Evolutionary conservation across 1,284 basidiomycete genomes (phyloP).

Genomic region (Inonotus obliquus): DNA sequence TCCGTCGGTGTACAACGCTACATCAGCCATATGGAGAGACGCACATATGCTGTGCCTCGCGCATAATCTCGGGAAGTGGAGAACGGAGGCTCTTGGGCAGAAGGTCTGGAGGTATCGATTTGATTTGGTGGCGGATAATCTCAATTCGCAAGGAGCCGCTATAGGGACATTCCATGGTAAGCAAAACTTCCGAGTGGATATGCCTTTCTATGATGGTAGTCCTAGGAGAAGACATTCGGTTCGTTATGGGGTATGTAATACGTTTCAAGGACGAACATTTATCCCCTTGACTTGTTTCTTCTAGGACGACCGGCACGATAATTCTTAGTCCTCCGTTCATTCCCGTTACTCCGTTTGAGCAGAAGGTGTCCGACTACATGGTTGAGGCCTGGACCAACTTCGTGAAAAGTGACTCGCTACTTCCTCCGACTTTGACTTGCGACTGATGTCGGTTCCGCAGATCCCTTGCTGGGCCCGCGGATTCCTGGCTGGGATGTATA

Average conservation of each 20-base stretch:
- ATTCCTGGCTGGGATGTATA: constrained; percentile 27
- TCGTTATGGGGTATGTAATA: constrained; percentile 37
- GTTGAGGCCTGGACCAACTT: constrained; percentile 44
- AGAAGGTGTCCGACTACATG: constrained; percentile 37
- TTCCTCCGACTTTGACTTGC: background rate
- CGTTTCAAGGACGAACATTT: background rate
- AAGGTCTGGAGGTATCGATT: constrained; percentile 42
- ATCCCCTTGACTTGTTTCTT: background rate
- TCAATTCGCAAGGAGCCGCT: constrained; percentile 36
- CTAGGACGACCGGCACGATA: constrained; percentile 22
- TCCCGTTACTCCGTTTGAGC: constrained; percentile 35
- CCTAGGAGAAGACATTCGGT: constrained; percentile 33
- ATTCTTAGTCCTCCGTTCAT: constrained; percentile 25
- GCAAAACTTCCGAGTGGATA: background rate
- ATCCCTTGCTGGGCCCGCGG: constrained; percentile 27
- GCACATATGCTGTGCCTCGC: constrained; percentile 44
- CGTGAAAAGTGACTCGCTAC: constrained; percentile 34
- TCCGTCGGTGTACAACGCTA: constrained; percentile 29
- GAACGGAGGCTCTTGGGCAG: constrained; percentile 31
- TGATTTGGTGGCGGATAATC: constrained; percentile 37
- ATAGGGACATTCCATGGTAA: constrained; percentile 40
- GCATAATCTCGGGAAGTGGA: constrained; percentile 35
- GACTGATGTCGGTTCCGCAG: constrained; percentile 15
- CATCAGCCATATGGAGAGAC: constrained; percentile 38
- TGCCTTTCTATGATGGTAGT: background rate